phyloP scores from a whole-genome alignment of 176 grass and related monocot genomes.

The Oryza glaberrima region DNA sequence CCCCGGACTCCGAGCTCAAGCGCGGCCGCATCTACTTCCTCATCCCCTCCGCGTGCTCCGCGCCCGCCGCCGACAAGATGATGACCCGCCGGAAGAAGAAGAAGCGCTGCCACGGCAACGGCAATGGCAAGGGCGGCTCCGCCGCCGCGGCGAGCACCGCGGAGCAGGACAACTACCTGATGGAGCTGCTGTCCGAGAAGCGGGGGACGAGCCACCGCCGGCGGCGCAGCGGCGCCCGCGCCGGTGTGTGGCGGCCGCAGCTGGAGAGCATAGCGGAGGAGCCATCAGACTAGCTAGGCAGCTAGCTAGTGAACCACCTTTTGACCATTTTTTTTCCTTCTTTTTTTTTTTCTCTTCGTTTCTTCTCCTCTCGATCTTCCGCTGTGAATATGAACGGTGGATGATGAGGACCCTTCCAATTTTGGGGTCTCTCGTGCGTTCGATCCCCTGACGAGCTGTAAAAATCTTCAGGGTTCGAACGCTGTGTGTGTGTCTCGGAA shows the following conservation, averaged over 20 bases:
- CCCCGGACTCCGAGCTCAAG: constrained; percentile 74
- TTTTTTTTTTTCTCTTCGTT: not conserved
- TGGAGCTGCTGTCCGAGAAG: constrained; percentile 66
- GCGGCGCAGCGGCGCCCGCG: constrained; percentile 52
- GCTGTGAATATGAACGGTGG: constrained; percentile 21
- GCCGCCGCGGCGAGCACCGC: constrained; percentile 23
- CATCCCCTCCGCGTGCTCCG: constrained; percentile 65
- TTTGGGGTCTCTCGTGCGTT: constrained; percentile 8
- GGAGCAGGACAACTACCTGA: constrained; percentile 78
- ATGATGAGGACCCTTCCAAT: not conserved
- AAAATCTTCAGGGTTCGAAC: not conserved
- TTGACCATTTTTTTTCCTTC: not conserved
- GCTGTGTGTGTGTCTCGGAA: constrained; percentile 14
- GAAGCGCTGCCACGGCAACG: not conserved
- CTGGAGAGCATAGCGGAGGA: constrained; percentile 86
- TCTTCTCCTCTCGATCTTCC: not conserved
- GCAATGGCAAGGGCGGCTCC: constrained; percentile 20
- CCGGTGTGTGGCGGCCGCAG: constrained; percentile 75
- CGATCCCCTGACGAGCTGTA: not conserved
- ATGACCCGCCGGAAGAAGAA: constrained; percentile 46
- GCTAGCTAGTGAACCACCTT: constrained; percentile 14
- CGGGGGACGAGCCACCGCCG: constrained; percentile 40
- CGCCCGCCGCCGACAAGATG: constrained; percentile 51
- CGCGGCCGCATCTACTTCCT: constrained; percentile 90
- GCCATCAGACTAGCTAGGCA: not conserved